Evolutionary conservation across 163 green algal species (phyloP).

Genomic region (Botryococcus braunii): DNA sequence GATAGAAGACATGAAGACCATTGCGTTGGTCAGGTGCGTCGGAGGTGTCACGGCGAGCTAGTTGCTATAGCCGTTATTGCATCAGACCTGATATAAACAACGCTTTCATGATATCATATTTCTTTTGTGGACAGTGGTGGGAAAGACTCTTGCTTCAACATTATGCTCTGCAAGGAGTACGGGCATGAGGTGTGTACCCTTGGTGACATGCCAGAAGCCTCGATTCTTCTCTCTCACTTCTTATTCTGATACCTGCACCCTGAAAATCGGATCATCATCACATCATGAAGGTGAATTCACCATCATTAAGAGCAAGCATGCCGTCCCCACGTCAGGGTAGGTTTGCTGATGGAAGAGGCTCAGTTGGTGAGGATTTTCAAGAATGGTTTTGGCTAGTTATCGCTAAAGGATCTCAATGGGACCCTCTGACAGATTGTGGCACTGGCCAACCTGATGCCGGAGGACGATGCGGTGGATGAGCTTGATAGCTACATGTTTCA

Average conservation of each 20-base stretch:
- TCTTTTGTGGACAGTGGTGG: slow-evolving; percentile 64
- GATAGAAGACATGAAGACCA: slow-evolving; percentile 55
- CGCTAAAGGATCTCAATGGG: too few relatives aligned
- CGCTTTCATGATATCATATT: slow-evolving; percentile 23
- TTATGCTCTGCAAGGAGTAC: slow-evolving; percentile 59
- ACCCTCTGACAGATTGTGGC: slow-evolving; percentile 76
- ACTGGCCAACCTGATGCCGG: slow-evolving; percentile 81
- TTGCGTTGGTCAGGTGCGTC: slow-evolving; percentile 45
- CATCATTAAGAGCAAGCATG: too few relatives aligned
- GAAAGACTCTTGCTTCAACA: slow-evolving; percentile 91
- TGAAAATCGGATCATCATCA: too few relatives aligned
- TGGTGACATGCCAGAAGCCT: too few relatives aligned
- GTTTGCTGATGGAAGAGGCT: neutral
- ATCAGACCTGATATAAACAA: neutral
- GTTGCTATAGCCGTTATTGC: neutral
- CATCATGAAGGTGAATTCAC: too few relatives aligned
- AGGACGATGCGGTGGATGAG: slow-evolving; percentile 57
- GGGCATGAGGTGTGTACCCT: slow-evolving; percentile 88
- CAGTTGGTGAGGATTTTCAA: neutral
- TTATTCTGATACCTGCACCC: too few relatives aligned
- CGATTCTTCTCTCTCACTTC: too few relatives aligned
- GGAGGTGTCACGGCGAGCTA: too few relatives aligned
- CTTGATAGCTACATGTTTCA: slow-evolving; percentile 96
- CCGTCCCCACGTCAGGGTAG: too few relatives aligned
- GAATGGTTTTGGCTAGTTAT: neutral